Evolutionary conservation across 129 eudicot genomes (phyloP).

Genomic region (Helianthus tuberosus): DNA sequence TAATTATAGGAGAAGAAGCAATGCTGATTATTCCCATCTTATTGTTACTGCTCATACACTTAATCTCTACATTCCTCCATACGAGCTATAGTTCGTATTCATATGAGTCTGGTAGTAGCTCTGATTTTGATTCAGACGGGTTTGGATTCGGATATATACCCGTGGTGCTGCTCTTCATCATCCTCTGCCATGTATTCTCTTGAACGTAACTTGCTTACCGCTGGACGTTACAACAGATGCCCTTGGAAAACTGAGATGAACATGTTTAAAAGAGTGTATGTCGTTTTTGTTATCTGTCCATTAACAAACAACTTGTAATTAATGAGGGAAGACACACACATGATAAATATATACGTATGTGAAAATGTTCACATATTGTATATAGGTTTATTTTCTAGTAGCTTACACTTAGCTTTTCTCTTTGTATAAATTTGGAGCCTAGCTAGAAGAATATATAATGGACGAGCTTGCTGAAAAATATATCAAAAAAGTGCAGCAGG

Average conservation of each 20-base stretch:
- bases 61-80: constrained; percentile 30
- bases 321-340: not conserved
- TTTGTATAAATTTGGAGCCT: no score
- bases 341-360: not conserved
- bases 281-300: not conserved
- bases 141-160: constrained; percentile 46
- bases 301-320: not conserved
- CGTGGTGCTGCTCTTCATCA: constrained; percentile 43
- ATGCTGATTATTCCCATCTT: constrained; percentile 35
- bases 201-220: constrained; percentile 1
- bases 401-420: no score
- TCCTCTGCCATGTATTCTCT: constrained; percentile 32
- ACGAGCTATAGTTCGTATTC: constrained; percentile 7
- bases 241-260: not conserved
- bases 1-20: constrained; percentile 24
- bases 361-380: not conserved
- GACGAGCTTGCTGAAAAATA: no score
- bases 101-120: constrained; percentile 24
- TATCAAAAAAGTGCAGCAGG: no score
- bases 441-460: no score
- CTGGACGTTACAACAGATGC: not conserved
- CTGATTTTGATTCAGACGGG: constrained; percentile 40
- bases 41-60: constrained; percentile 45
- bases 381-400: not conserved
- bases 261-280: not conserved